phyloP scores from a whole-genome alignment of 352 stramenopile genomes.

The Pythium graminicola region DNA sequence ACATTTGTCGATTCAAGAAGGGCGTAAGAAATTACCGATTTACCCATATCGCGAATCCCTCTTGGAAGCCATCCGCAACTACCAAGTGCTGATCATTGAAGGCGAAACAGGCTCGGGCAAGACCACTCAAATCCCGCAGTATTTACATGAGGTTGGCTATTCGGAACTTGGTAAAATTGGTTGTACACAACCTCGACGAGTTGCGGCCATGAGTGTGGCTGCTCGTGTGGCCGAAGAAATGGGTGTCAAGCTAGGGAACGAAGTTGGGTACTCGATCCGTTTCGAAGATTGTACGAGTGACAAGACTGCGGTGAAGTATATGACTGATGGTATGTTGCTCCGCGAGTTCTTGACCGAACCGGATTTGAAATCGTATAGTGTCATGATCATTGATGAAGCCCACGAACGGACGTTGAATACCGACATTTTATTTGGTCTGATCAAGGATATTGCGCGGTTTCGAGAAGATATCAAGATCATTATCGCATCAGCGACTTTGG shows the following conservation, averaged over 20 bases:
- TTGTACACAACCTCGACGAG: conserved; percentile 93
- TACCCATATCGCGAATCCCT: conserved; percentile 98
- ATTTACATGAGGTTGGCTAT: conserved; percentile 95
- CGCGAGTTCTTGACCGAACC: conserved; percentile 97
- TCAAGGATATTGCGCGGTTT: conserved; percentile 95
- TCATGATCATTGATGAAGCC: conserved; percentile 97
- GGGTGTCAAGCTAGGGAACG: conserved; percentile 93
- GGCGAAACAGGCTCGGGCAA: conserved; percentile 95
- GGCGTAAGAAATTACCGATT: conserved; percentile 95
- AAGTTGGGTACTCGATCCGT: conserved; percentile 99
- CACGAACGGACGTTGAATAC: conserved; percentile 97
- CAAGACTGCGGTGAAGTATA: conserved; percentile 77
- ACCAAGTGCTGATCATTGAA: conserved; percentile 82
- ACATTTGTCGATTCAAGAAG: conserved; percentile 94
- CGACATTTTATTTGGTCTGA: conserved; percentile 96
- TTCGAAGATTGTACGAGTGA: conserved; percentile 96
- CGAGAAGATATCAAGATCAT: conserved; percentile 96
- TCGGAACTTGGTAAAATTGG: conserved; percentile 94
- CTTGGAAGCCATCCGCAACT: conserved; percentile 95
- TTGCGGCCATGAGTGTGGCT: conserved; percentile 99
- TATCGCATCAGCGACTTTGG: conserved; percentile 98
- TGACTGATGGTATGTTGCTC: conserved; percentile 94
- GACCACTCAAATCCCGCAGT: conserved; percentile 99
- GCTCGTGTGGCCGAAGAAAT: conserved; percentile 98
- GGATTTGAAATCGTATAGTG: conserved; percentile 92